A percentile compares a stretch with the other conserved stretches of the same genome.
Conservation (phyloP, 1,284 basidiomycete genomes). For the Ceratobasidium sp. region DNA sequence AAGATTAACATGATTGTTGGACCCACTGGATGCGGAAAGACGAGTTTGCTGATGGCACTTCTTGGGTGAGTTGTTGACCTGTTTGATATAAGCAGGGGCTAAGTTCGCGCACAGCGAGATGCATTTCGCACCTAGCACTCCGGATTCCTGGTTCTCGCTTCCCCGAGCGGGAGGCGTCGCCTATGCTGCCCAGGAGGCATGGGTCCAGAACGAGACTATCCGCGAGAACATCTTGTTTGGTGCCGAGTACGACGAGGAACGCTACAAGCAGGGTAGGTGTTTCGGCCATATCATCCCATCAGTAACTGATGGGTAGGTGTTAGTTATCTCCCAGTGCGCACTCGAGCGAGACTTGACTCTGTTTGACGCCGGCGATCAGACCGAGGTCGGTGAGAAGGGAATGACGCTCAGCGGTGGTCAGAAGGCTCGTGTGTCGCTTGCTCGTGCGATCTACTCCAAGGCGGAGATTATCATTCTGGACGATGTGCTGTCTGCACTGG, state of each 20-base stretch:
- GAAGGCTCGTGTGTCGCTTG: slow-evolving; percentile 81
- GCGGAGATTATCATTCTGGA: slow-evolving; percentile 67
- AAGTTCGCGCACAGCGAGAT: slow-evolving; percentile 32
- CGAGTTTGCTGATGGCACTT: slow-evolving; percentile 53
- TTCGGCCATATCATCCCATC: not conserved
- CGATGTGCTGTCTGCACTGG: slow-evolving; percentile 48
- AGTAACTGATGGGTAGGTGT: not conserved
- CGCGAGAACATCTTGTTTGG: slow-evolving; percentile 65
- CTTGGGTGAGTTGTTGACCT: slow-evolving; percentile 51
- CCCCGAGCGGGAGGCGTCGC: slow-evolving; percentile 36
- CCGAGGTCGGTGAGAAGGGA: slow-evolving; percentile 73
- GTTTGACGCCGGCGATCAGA: slow-evolving; percentile 68
- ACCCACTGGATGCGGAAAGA: slow-evolving; percentile 56
- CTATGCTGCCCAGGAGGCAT: slow-evolving; percentile 38
- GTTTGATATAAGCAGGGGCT: slow-evolving; percentile 1
- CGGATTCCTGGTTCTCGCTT: slow-evolving; percentile 34
- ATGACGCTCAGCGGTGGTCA: slow-evolving; percentile 74
- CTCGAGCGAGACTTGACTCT: slow-evolving; percentile 53
- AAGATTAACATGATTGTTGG: slow-evolving; percentile 68
- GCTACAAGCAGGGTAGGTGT: slow-evolving; percentile 53
- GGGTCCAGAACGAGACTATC: slow-evolving; percentile 38
- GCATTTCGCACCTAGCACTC: slow-evolving; percentile 23
- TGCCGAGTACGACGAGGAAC: slow-evolving; percentile 55
- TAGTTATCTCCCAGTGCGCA: slow-evolving; percentile 52
- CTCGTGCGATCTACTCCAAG: slow-evolving; percentile 78